phyloP scores from a whole-genome alignment of 352 stramenopile genomes.

The Globisporangium ultimum region DNA sequence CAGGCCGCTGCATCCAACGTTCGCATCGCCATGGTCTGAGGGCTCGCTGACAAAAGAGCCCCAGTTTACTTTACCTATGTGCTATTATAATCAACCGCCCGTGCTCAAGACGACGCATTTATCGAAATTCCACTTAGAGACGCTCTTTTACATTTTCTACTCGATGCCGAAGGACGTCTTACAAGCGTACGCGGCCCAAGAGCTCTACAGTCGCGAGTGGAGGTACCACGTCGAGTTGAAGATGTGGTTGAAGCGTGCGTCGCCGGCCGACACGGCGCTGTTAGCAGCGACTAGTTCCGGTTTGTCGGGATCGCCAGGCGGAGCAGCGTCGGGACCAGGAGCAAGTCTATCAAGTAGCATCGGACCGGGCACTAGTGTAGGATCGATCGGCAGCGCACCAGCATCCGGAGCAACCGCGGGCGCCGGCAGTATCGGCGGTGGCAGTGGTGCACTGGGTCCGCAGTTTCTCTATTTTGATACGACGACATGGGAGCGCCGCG shows the following conservation, averaged over 20 bases:
- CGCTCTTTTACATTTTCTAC: conserved; percentile 99
- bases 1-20: conserved; percentile 76
- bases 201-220: conserved; percentile 94
- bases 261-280: conserved; percentile 56
- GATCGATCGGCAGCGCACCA: conserved; percentile 64
- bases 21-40: conserved; percentile 79
- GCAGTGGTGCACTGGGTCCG: conserved; percentile 32
- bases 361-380: conserved; percentile 29
- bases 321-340: conserved; percentile 19
- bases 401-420: conserved; percentile 15
- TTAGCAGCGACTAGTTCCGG: conserved; percentile 25
- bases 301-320: conserved; percentile 23
- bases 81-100: conserved; percentile 93
- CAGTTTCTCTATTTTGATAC: conserved; percentile 97
- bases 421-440: conserved; percentile 7
- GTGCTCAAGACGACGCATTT: conserved; percentile 97
- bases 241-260: conserved; percentile 94
- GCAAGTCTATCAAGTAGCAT: conserved; percentile 13
- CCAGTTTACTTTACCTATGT: conserved; percentile 80
- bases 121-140: conserved; percentile 98
- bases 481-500: conserved; percentile 91
- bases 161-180: conserved; percentile 97
- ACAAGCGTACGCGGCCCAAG: conserved; percentile 89
- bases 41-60: conserved; percentile 73
- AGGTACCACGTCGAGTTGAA: conserved; percentile 96